Percentiles rank a stretch among this genome's conserved stretches.
phyloP scores from a whole-genome alignment of 345 rosid genomes.

The Chamaenerion angustifolium region DNA sequence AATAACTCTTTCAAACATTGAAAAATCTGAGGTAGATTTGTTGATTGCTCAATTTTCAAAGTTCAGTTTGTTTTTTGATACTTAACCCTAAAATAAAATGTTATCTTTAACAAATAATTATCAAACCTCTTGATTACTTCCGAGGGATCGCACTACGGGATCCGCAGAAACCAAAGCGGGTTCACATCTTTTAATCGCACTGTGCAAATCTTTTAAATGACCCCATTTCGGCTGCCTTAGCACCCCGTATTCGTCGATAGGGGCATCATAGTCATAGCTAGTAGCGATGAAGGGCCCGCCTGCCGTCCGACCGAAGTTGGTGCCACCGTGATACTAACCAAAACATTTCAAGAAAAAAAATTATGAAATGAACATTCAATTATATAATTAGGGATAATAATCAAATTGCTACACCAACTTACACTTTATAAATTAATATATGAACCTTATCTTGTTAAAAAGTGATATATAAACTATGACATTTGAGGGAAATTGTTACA shows the following conservation, averaged over 20 bases:
- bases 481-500: too few species aligned
- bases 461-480: too few species aligned
- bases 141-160: slow-evolving; percentile 8
- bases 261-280: slow-evolving; percentile 31
- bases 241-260: slow-evolving; percentile 30
- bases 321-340: slow-evolving; percentile 34
- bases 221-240: slow-evolving; percentile 41
- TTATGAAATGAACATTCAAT: not conserved
- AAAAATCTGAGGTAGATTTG: too few species aligned
- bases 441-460: too few species aligned
- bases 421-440: too few species aligned
- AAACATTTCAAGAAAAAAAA: not conserved
- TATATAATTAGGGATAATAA: too few species aligned
- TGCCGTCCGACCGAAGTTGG: slow-evolving; percentile 30
- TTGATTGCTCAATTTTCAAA: too few species aligned
- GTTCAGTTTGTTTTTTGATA: too few species aligned
- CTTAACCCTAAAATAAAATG: not conserved
- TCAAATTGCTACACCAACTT: too few species aligned
- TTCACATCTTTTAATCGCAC: slow-evolving; percentile 22
- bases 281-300: slow-evolving; percentile 23
- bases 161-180: slow-evolving; percentile 16
- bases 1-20: too few species aligned
- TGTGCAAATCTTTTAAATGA: slow-evolving; percentile 34
- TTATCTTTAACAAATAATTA: slow-evolving; percentile 1
- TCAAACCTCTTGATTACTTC: slow-evolving; percentile 22